Evolutionary conservation across 1,284 basidiomycete genomes (phyloP), one percentile per base, ranked within the genome.

Genomic region (Microbotryomycetes sp.): DNA sequence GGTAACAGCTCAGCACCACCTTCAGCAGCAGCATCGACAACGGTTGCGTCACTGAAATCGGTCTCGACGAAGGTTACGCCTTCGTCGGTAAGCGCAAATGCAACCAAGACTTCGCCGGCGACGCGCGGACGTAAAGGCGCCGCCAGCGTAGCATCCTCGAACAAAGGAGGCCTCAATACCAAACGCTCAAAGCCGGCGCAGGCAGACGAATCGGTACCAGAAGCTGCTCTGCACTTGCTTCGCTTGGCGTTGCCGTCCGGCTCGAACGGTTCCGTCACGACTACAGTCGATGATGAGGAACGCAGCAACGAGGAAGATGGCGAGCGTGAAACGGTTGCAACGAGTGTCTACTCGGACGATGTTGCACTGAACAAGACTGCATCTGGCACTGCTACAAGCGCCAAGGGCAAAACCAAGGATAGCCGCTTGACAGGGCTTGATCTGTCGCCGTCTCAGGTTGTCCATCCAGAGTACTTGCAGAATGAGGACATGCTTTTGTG

Each of bases 271-370:
- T 21, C 23, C 3, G 41, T 28, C 5, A 46, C 57, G n/a, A 59
- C 63, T 47, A 59, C 58, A 2, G 56, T 56, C 4, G 56, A 62
- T 23, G 60, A 55, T 29, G 65, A 57, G 27, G 55, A 58, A 0
- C 29, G 51, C 0, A 60, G 59, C 45, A 41, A 50, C 57, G 60
- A 62, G 28, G 63, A 65, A 21, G 66, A 68, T 28, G 61, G 56
- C 45, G 66, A 67, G 21, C 62, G 60, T 27, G 61, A 65, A 50
- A 63, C 59, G 23, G 64, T 64, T 53, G 67, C 62, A 26, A 66
- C 67, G 49, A 61, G 58, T 27, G 59, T 68, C 48, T 51, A 62
- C 52, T 66, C 64, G 46, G 50, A 47, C 47, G 67, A 62, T 15
- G 51, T 52, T 29, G 51, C 49, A 15, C 51, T 31, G 16, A 18